Evolutionary conservation across 2,329 filamentous ascomycete genomes (phyloP), one percentile per base, ranked within the genome.

Genomic region (Fusarium burgessii): DNA sequence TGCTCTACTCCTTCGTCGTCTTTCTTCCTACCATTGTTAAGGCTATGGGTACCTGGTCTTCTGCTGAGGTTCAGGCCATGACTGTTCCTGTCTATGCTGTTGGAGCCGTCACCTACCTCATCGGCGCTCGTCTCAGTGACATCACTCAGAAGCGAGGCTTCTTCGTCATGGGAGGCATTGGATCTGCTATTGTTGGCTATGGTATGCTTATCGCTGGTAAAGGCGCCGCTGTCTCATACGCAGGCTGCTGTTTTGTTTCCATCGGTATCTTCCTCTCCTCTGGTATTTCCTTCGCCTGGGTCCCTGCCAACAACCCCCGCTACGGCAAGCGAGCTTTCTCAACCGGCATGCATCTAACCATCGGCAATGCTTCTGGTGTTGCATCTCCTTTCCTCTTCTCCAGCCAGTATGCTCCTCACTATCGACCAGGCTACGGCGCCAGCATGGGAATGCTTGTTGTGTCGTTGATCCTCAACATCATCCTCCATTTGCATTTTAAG

Each of bases 1-100:
- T 92, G 85, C 83, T 92, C 1, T 92, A 92, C 76, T 89, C 89
- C 1, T 92, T 88, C 75, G 87, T 84, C 56, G 91, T 89, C 2
- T 92, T 92, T 76, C 80, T 92, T 32, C 91, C 91, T 0, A 91
- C 89, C 6, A 92, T 93, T 68, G 91, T 93, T 77, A 82, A 86
- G 57, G 86, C 84, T 0, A 86, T 92, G 62, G 88, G 89, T 6
- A 78, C 77, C 5, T 91, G 89, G 79, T 83, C 84, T 1, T 82
- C 82, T 0, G 83, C 88, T 0, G 83, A 90, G 71, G 86, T 90
- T 0, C 90, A 93, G 76, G 88, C 89, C 29, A 82, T 93, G 59
- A 93, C 90, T 0, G 89, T 92, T 23, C 91, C 91, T 1, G 90
- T 89, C 75, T 93, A 93, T 71, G 84, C 85, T 0, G 75, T 91